phyloP scores from a whole-genome alignment of 2,329 filamentous ascomycete genomes.

The Epichloe coenophiala region DNA sequence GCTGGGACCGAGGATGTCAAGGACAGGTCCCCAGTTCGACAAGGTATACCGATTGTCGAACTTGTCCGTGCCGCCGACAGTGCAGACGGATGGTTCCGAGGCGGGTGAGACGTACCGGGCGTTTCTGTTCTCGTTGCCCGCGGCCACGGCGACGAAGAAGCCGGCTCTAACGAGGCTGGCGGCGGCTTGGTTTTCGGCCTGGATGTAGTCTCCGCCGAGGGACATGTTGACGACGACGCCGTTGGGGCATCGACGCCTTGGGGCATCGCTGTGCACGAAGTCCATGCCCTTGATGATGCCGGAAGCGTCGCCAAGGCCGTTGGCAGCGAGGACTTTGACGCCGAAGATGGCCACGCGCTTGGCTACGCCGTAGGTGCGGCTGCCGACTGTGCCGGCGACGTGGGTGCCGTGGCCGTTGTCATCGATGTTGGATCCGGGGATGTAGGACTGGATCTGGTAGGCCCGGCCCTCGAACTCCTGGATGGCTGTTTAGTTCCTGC shows the following conservation, averaged over 20 bases:
- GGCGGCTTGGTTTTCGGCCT: conserved; percentile 32
- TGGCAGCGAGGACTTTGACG: conserved; percentile 24
- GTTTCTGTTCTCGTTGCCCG: conserved; percentile 31
- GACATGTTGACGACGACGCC: conserved; percentile 37
- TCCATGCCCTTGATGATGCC: conserved; percentile 26
- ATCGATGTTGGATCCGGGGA: conserved; percentile 17
- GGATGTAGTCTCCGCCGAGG: conserved; percentile 29
- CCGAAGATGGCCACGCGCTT: conserved; percentile 24
- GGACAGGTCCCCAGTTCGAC: conserved; percentile 31
- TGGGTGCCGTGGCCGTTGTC: conserved; percentile 17
- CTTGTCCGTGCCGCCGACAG: conserved; percentile 28
- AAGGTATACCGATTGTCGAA: conserved; percentile 23
- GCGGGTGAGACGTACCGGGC: conserved; percentile 27
- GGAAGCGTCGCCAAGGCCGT: conserved; percentile 15
- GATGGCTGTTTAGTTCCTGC: neutral
- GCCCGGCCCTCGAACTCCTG: conserved; percentile 28
- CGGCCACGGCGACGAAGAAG: conserved; percentile 36
- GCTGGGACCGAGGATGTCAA: conserved; percentile 31
- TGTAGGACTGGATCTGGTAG: conserved; percentile 18
- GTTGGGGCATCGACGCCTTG: conserved; percentile 20
- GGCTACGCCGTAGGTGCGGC: conserved; percentile 24
- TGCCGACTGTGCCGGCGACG: conserved; percentile 21
- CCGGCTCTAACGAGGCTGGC: conserved; percentile 25
- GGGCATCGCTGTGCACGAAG: conserved; percentile 22
- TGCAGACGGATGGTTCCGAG: conserved; percentile 28